Percentiles rank a stretch among this genome's conserved stretches.
Evolutionary conservation across 345 rosid genomes (phyloP).

Genomic region (Heritiera littoralis): DNA sequence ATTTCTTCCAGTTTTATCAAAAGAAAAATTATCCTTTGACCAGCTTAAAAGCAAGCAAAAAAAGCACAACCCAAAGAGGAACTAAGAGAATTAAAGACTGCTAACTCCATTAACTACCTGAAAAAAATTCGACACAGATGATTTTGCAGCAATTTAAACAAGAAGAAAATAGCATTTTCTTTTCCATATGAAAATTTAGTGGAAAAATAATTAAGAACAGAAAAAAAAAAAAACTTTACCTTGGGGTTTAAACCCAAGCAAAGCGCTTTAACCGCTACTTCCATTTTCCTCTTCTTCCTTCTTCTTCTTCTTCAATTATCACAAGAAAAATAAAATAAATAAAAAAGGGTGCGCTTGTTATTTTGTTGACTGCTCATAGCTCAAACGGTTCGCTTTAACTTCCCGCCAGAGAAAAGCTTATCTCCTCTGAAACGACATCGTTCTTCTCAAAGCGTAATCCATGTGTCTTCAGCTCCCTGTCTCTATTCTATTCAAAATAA

Average conservation of each 20-base stretch:
- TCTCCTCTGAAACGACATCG: neutral
- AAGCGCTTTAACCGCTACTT: constrained; percentile 36
- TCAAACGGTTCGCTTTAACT: neutral
- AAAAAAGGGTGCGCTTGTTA: neutral
- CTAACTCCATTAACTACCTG: neutral
- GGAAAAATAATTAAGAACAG: neutral
- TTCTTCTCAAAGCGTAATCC: neutral
- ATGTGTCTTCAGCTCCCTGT: neutral
- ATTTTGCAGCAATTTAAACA: neutral
- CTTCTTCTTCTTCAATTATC: neutral
- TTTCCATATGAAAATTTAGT: neutral
- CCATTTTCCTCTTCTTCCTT: constrained; percentile 30
- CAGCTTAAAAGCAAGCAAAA: neutral
- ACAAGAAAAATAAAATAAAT: neutral
- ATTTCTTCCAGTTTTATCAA: neutral
- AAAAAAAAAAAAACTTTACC: constrained; percentile 5
- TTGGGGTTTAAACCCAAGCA: constrained; percentile 34
- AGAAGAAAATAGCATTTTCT: neutral
- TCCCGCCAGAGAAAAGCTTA: neutral
- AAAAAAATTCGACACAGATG: neutral
- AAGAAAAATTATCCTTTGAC: neutral
- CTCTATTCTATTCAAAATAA: neutral
- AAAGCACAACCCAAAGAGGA: neutral
- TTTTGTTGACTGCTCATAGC: neutral
- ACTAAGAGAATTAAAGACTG: neutral